A percentile compares a stretch with the other conserved stretches of the same genome.
Conservation (phyloP, 2,329 filamentous ascomycete species). For the Aspergillus pseudonomiae region DNA sequence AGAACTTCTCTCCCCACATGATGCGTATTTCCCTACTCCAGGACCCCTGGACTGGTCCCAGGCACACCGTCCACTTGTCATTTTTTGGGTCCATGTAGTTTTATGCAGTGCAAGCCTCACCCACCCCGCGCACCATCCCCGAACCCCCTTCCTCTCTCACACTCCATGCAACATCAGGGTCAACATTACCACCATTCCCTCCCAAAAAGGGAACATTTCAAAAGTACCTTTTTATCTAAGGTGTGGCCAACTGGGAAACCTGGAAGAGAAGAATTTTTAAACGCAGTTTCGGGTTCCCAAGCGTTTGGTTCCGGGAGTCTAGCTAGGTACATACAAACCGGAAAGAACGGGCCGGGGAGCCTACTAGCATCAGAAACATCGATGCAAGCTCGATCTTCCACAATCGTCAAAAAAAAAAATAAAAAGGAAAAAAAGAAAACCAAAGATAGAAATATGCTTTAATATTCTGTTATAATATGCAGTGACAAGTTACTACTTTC, state of each 20-base stretch:
- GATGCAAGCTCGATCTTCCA: neutral
- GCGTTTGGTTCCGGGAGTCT: neutral
- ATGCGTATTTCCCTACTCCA: neutral
- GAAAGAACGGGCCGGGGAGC: neutral
- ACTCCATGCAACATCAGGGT: neutral
- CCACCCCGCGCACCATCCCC: neutral
- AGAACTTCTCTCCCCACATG: neutral
- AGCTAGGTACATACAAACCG: neutral
- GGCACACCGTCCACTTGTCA: neutral
- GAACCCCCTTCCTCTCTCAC: neutral
- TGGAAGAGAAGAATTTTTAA: neutral
- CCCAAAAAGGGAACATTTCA: neutral
- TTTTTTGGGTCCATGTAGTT: neutral
- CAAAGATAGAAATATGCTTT: neutral
- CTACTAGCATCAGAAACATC: neutral
- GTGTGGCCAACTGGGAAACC: no score
- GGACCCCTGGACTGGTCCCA: neutral
- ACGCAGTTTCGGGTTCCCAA: neutral
- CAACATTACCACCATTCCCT: neutral
- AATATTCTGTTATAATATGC: neutral
- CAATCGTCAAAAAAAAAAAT: neutral
- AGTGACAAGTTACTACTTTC: neutral
- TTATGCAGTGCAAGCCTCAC: neutral
- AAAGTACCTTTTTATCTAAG: neutral
- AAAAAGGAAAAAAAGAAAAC: neutral